Percentiles rank a stretch among this genome's conserved stretches.
phyloP scores from a whole-genome alignment of 2,329 filamentous ascomycete genomes.

The Zopfia rhizophila region DNA sequence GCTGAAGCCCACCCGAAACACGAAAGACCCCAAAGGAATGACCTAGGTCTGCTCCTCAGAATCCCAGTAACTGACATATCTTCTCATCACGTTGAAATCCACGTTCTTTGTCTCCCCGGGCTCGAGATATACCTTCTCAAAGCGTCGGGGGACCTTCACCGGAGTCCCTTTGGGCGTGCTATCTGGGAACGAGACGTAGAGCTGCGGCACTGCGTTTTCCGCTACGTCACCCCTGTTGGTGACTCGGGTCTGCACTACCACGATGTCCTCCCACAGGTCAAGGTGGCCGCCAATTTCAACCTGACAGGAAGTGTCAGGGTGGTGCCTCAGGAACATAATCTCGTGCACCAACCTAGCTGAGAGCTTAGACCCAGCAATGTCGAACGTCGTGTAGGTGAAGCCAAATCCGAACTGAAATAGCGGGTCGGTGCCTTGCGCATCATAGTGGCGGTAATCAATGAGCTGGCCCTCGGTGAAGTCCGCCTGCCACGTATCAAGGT shows the following conservation, averaged over 20 bases:
- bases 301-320: too few relatives aligned
- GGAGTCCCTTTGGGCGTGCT: constrained; percentile 19
- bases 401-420: constrained; percentile 55
- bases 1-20: too few relatives aligned
- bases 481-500: constrained; percentile 49
- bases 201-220: constrained; percentile 62
- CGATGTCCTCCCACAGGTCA: constrained; percentile 24
- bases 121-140: constrained; percentile 28
- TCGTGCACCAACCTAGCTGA: too few relatives aligned
- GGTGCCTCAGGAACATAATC: too few relatives aligned
- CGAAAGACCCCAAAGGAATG: too few relatives aligned
- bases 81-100: constrained; percentile 26
- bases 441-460: constrained; percentile 63
- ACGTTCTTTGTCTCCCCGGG: constrained; percentile 19
- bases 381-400: constrained; percentile 34
- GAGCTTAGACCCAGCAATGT: too few relatives aligned
- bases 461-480: constrained; percentile 60
- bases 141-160: constrained; percentile 28
- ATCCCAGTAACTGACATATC: constrained; percentile 38
- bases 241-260: constrained; percentile 25
- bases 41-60: constrained; percentile 28
- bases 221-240: constrained; percentile 30
- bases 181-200: constrained; percentile 66
- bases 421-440: constrained; percentile 50
- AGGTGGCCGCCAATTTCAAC: too few relatives aligned